phyloP scores from a whole-genome alignment of 495 filamentous ascomycete genomes.

The Penicillium egyptiacum region DNA sequence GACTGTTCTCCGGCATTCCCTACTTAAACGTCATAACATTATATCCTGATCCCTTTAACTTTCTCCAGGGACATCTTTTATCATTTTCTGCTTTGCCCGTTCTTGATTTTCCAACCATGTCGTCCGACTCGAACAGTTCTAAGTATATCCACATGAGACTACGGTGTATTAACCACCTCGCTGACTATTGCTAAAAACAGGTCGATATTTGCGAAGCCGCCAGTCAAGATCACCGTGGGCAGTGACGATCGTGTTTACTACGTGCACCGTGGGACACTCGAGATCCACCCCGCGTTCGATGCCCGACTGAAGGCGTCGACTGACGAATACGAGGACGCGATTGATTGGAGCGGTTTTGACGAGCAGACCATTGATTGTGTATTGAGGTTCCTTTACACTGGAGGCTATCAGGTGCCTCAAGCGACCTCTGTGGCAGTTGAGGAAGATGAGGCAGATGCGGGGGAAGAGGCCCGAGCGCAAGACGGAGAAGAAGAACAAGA shows the following conservation, averaged over 20 bases:
- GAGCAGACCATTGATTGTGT: conserved; percentile 19
- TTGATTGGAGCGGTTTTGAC: conserved; percentile 15
- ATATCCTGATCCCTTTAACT: neutral
- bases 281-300: conserved; percentile 7
- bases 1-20: neutral
- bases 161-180: neutral
- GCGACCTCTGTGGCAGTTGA: neutral
- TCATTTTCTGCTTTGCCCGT: neutral
- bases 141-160: neutral
- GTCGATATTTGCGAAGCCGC: conserved; percentile 7
- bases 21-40: neutral
- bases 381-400: conserved; percentile 15
- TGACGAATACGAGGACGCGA: neutral
- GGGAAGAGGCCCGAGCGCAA: neutral
- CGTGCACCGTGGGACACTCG: conserved; percentile 9
- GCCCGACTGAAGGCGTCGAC: neutral
- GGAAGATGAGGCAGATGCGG: neutral
- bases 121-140: neutral
- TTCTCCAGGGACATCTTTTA: neutral
- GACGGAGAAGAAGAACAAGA: neutral
- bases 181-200: neutral
- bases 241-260: neutral
- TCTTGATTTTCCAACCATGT: neutral
- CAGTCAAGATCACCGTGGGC: conserved; percentile 10
- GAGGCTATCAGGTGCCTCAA: conserved; percentile 2